Evolutionary conservation across 805 yeast genomes (phyloP).

Genomic region (Yarrowia porcina): DNA sequence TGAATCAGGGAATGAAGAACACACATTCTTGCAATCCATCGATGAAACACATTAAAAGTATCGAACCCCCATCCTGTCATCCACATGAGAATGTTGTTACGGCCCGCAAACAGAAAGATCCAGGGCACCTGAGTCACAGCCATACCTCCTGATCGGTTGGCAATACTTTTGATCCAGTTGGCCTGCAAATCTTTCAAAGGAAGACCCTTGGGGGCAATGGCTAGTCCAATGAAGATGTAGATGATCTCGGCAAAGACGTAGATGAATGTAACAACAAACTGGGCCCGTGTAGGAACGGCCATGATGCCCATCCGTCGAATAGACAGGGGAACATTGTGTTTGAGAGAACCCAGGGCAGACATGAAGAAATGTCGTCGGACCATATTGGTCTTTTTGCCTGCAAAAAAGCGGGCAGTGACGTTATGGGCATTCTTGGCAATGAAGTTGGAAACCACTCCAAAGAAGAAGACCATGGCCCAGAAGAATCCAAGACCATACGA

Average conservation of each 20-base stretch:
- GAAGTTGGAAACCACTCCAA: constrained; percentile 10
- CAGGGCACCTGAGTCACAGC: constrained; percentile 34
- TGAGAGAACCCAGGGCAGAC: constrained; percentile 61
- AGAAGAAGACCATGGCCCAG: constrained; percentile 1
- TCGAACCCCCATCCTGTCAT: constrained; percentile 61
- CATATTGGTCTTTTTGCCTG: constrained; percentile 43
- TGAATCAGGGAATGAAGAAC: constrained; percentile 34
- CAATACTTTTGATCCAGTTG: constrained; percentile 34
- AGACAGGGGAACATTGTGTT: constrained; percentile 8
- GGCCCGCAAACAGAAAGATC: constrained; percentile 50
- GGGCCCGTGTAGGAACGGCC: constrained; percentile 45
- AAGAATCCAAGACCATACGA: background rate
- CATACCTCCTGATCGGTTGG: constrained; percentile 33
- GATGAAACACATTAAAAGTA: constrained; percentile 60
- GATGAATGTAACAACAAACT: constrained; percentile 41
- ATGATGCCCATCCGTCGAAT: constrained; percentile 31
- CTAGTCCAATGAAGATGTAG: constrained; percentile 36
- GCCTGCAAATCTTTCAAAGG: constrained; percentile 33
- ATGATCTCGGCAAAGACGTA: constrained; percentile 38
- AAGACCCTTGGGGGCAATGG: constrained; percentile 40
- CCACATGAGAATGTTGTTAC: constrained; percentile 64
- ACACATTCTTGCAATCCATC: constrained; percentile 36
- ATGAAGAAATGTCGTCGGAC: constrained; percentile 48
- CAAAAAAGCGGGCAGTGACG: constrained; percentile 8
- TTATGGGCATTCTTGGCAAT: constrained; percentile 19